Evolutionary conservation across 2,329 filamentous ascomycete species (phyloP), one percentile per base, ranked within the genome.

Genomic region (Apiospora arundinis): DNA sequence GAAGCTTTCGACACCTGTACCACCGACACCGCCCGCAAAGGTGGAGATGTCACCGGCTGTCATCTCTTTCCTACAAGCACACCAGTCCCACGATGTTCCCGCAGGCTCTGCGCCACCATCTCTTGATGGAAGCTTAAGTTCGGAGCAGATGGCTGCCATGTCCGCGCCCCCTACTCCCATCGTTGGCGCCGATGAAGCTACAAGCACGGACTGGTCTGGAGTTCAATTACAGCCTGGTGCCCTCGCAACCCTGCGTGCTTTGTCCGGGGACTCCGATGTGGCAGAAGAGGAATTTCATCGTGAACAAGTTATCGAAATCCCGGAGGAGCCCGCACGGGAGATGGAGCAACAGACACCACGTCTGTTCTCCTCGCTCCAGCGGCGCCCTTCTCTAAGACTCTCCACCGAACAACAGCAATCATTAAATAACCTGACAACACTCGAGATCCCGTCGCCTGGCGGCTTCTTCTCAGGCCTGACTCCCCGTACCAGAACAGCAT

Each of bases 401-500:
- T 81, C 85, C 0, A 83, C 89, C 12, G 83, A 86, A 11, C 89
- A 89, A 60, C 87, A 86, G 71, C 82, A 86, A 71, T 92, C 91
- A 18, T 85, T 91, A 18, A 91, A 92, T 70, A 93, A 92, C 49
- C 87, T 98, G 73, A 95, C 93, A 25, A 91, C 89, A 72, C 88
- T 98, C 25, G 95, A 95, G 37, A 95, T 98, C 45, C 95, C 95
- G 7, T 98, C 95, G 0, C 95, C 95, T 0, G 92, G 94, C 37
- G 94, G 93, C 0, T 98, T 98, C 86, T 98, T 98, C 82, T 93
- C 93, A 2, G 94, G 92, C 0, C 88, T 98, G 40, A 93, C 92
- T 48, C 90, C 92, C 4, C 89, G 90, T 69, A 91, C 92, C 48
- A 90, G 95, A 69, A 91, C 92, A 77, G 96, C 95, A 16, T 98